These are phyloP conservation scores for Globisporangium lucens DNA, from an alignment of 352 stramenopile species.

Conservation along the genomic window DNA sequence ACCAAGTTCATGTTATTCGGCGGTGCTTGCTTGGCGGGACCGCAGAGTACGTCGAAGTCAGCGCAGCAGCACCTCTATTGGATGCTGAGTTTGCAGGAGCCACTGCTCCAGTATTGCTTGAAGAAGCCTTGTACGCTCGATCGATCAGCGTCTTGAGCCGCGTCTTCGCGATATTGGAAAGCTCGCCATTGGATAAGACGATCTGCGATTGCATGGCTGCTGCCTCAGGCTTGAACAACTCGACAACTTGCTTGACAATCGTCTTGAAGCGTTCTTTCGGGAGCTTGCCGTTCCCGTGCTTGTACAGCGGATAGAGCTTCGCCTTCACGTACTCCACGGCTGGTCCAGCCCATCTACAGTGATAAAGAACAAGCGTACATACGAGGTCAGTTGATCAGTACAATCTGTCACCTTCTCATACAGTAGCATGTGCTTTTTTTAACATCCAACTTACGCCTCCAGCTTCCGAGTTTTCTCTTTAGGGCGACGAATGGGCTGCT, in stretches of 20 bases:
- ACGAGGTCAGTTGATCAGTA: conserved; percentile 3
- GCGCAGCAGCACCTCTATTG: conserved; percentile 14
- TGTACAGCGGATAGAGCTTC: conserved; percentile 81
- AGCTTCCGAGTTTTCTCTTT: conserved; percentile 44
- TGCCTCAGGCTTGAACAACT: conserved; percentile 60
- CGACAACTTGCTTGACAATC: conserved; percentile 70
- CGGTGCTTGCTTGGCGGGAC: conserved; percentile 34
- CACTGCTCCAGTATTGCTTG: neutral
- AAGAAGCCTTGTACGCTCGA: conserved; percentile 52
- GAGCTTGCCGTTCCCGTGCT: conserved; percentile 50
- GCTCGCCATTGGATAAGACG: conserved; percentile 30
- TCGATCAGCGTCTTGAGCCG: conserved; percentile 76
- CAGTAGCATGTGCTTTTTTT: neutral
- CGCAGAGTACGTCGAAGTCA: conserved; percentile 37
- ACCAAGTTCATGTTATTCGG: conserved; percentile 23
- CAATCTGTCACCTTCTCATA: conserved; percentile 5
- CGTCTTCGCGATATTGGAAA: conserved; percentile 60
- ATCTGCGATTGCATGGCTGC: conserved; percentile 56
- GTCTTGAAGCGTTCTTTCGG: conserved; percentile 74
- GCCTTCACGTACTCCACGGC: conserved; percentile 78
- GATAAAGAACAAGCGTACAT: neutral
- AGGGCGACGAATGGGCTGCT: conserved; percentile 24
- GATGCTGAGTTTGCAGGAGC: conserved; percentile 17
- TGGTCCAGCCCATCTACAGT: conserved; percentile 36
- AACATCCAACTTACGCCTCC: conserved; percentile 34